Conservation (phyloP, 345 rosid species). For the Salix udensis region DNA sequence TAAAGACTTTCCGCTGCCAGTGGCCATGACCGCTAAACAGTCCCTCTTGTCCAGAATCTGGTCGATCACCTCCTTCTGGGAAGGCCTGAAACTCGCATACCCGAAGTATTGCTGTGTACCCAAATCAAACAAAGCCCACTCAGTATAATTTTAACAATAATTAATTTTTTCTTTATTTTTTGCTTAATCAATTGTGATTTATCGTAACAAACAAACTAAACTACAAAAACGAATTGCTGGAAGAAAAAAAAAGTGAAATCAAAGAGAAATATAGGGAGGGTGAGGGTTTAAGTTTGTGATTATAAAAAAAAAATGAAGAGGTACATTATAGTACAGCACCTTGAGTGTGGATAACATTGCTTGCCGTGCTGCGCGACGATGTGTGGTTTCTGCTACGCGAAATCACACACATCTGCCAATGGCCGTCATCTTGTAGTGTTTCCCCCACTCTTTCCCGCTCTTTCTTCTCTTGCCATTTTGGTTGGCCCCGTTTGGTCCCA, state of each 20-base stretch:
- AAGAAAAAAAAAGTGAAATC: background rate
- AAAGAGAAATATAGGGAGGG: background rate
- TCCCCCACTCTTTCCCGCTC: too few species aligned
- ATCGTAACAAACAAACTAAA: too few species aligned
- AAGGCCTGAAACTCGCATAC: slow-evolving; percentile 34
- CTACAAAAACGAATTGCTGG: background rate
- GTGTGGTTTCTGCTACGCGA: too few species aligned
- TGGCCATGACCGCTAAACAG: slow-evolving; percentile 49
- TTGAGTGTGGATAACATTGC: too few species aligned
- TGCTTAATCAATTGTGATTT: background rate
- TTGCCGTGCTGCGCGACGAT: too few species aligned
- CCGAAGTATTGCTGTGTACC: slow-evolving; percentile 35
- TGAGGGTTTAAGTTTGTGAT: too few species aligned
- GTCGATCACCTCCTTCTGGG: slow-evolving; percentile 43
- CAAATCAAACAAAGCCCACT: background rate
- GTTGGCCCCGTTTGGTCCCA: too few species aligned
- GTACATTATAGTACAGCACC: too few species aligned
- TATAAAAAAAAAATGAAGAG: too few species aligned
- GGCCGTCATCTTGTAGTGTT: too few species aligned
- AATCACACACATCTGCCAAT: too few species aligned
- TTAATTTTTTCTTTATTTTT: background rate
- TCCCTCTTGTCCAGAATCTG: slow-evolving; percentile 31
- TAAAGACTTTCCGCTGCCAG: slow-evolving; percentile 50
- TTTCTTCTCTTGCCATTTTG: too few species aligned
- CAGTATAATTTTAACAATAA: background rate